These are phyloP conservation scores for Mrakia frigida DNA, from an alignment of 768 basidiomycete species.

Conservation along the genomic window DNA sequence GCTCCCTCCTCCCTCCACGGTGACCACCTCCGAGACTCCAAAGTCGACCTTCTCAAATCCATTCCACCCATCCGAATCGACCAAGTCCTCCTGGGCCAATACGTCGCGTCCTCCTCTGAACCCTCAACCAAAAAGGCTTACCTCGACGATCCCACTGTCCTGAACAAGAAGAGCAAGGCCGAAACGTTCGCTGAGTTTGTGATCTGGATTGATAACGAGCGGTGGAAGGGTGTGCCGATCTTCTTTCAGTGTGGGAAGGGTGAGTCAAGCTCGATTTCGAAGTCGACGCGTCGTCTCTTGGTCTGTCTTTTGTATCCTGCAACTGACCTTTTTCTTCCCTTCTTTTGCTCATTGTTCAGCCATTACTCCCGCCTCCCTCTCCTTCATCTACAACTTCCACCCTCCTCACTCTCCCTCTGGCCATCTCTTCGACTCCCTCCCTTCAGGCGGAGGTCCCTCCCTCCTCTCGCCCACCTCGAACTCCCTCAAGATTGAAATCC, in stretches of 20 bases:
- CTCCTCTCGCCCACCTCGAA: neutral
- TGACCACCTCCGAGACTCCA: conserved; percentile 9
- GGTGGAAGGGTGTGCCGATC: neutral
- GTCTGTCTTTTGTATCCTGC: neutral
- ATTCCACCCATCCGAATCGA: neutral
- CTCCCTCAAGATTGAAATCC: neutral
- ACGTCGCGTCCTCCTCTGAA: neutral
- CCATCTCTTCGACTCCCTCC: neutral
- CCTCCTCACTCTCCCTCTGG: neutral
- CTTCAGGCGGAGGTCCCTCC: neutral
- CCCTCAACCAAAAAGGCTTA: neutral
- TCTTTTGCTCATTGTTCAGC: neutral
- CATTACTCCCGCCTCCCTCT: neutral
- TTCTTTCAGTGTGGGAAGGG: neutral
- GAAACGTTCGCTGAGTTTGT: conserved; percentile 6
- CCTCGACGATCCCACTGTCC: neutral
- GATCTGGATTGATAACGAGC: conserved; percentile 8
- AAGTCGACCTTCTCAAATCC: conserved; percentile 18
- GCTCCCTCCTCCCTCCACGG: neutral
- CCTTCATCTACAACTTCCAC: conserved; percentile 8
- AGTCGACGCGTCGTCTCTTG: neutral
- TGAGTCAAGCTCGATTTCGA: neutral
- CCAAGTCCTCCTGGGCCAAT: neutral
- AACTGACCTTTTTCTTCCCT: neutral
- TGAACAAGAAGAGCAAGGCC: neutral